Base-by-base conservation (phyloP, 371 early-diverging fungal genomes). In the Mucor sp. region DNA sequence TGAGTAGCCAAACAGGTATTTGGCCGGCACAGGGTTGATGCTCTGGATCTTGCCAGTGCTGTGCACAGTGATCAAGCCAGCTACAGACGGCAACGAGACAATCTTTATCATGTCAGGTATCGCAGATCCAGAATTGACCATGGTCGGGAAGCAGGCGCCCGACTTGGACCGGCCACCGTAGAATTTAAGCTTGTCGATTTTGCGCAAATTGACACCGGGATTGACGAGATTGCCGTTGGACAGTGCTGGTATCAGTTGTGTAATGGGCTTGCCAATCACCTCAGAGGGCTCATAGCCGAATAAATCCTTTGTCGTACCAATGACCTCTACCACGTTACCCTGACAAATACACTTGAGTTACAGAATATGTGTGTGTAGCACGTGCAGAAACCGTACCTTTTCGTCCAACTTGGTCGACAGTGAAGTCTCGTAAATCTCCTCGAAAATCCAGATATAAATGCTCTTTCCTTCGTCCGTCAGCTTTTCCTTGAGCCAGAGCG, bases 1-100 rank as follows among this genome's bases (percentile, higher is more conserved):
- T 0, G 81, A 72, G 63, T 84, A 85, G 23, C 91, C 91, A 79
- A 91, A 90, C 6, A 91, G 75, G 60, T 90, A 91, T 70, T 90
- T 90, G 33, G 89, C 85, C 32, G 91, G 89, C 8, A 89, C 90
- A 11, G 88, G 77, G 65, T 86, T 91, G 65, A 85, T 84, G 43
- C 87, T 84, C 48, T 89, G 88, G n/a, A 91, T 85, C 28, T 71
- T 65, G 1, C 91, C 91, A 17, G 43, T 63, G 14, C 76, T 69
- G 47, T 86, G 83, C 8, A 83, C 74, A 2, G 90, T 90, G 37
- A 91, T 76, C 33, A 91, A 75, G 0, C 91, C 91, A 0, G 91
- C 88, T 28, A 91, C 84, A 1, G 89, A 83, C 3, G 91, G 89
- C 44, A 90, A 78, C 0, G 89, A 87, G 3, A 87, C 86, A 35